These are phyloP conservation scores for Fonsecaea monophora DNA, from an alignment of 2,329 filamentous ascomycete species.

Conservation along the genomic window DNA sequence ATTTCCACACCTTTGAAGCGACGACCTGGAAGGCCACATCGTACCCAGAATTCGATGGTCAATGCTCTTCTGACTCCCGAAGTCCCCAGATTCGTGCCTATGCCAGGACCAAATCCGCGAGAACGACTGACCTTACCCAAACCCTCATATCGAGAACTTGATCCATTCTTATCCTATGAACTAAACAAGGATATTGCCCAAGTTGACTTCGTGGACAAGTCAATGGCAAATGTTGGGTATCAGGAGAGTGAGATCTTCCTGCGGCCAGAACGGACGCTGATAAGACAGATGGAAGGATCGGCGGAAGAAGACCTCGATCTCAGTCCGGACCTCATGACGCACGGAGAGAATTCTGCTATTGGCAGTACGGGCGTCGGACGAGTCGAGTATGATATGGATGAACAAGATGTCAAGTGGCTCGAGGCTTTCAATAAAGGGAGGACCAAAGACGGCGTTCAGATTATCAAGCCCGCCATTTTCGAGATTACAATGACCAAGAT, in stretches of 20 bases:
- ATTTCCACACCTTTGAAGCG: slow-evolving; percentile 71
- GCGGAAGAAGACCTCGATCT: slow-evolving; percentile 70
- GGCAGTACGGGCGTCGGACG: slow-evolving; percentile 69
- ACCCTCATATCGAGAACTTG: slow-evolving; percentile 55
- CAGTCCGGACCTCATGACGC: slow-evolving; percentile 60
- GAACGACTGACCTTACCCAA: slow-evolving; percentile 58
- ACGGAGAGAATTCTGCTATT: slow-evolving; percentile 64
- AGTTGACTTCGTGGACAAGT: slow-evolving; percentile 90
- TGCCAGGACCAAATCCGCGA: slow-evolving; percentile 58
- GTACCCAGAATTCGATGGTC: slow-evolving; percentile 67
- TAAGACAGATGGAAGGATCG: slow-evolving; percentile 66
- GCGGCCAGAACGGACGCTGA: slow-evolving; percentile 74
- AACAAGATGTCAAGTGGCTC: slow-evolving; percentile 97
- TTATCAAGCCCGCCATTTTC: slow-evolving; percentile 90
- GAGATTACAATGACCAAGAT: slow-evolving; percentile 99
- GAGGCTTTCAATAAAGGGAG: slow-evolving; percentile 81
- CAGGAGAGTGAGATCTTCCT: slow-evolving; percentile 92
- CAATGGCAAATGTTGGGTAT: slow-evolving; percentile 94
- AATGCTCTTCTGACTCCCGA: slow-evolving; percentile 65
- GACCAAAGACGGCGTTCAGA: slow-evolving; percentile 74
- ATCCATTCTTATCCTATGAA: slow-evolving; percentile 64
- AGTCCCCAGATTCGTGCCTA: slow-evolving; percentile 58
- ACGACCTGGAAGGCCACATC: slow-evolving; percentile 69
- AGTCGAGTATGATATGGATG: slow-evolving; percentile 99
- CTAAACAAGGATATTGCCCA: slow-evolving; percentile 79